Conservation (phyloP, 1,284 basidiomycete species). For the Heterobasidion occidentale region DNA sequence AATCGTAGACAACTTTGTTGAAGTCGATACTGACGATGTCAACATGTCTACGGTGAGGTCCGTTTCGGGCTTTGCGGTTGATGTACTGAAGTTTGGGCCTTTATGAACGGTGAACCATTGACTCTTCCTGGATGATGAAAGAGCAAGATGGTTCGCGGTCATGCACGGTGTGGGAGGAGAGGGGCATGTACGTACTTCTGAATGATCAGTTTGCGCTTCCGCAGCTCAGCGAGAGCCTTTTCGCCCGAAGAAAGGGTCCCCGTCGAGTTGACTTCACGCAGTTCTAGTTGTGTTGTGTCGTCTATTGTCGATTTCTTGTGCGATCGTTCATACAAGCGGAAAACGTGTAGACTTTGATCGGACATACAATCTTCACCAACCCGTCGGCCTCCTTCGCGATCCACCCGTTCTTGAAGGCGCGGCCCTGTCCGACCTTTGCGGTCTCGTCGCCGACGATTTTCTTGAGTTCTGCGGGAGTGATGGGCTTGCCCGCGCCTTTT, state of each 20-base stretch:
- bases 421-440: constrained; percentile 86
- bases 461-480: constrained; percentile 65
- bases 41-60: constrained; percentile 97
- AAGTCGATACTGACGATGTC: constrained; percentile 50
- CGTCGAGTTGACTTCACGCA: constrained; percentile 69
- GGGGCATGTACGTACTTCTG: constrained; percentile 45
- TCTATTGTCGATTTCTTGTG: constrained; percentile 52
- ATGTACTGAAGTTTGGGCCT: constrained; percentile 85
- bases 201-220: constrained; percentile 84
- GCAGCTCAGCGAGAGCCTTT: constrained; percentile 76
- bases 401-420: constrained; percentile 98
- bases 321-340: constrained; percentile 1
- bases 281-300: constrained; percentile 71
- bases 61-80: constrained; percentile 95
- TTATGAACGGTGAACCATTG: constrained; percentile 92
- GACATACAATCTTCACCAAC: constrained; percentile 76
- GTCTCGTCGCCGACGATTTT: constrained; percentile 74
- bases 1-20: not conserved
- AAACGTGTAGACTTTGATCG: not conserved
- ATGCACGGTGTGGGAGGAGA: not conserved
- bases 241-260: constrained; percentile 69
- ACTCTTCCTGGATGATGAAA: constrained; percentile 62
- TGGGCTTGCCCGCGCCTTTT: constrained; percentile 60
- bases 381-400: constrained; percentile 88
- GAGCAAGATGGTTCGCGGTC: not conserved